These are phyloP conservation scores for Xylariomycetidae sp. DNA, from an alignment of 2,329 filamentous ascomycete species.

Conservation along the genomic window DNA sequence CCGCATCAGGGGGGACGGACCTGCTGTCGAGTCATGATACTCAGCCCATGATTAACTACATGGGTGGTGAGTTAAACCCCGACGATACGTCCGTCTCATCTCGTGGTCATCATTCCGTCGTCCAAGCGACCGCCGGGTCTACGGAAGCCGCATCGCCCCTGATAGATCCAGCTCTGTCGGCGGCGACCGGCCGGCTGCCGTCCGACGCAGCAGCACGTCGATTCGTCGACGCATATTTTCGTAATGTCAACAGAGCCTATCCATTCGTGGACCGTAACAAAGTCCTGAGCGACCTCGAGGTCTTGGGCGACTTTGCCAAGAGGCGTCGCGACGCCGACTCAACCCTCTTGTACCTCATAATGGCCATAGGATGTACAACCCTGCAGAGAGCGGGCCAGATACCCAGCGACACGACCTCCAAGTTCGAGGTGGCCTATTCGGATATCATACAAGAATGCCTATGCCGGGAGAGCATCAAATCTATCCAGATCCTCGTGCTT, in stretches of 20 bases:
- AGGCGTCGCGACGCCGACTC: slow-evolving; percentile 24
- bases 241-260: slow-evolving; percentile 40
- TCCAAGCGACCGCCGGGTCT: neutral
- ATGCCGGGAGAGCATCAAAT: slow-evolving; percentile 29
- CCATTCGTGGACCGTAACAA: slow-evolving; percentile 37
- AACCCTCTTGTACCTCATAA: slow-evolving; percentile 37
- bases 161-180: neutral
- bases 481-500: slow-evolving; percentile 36
- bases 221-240: slow-evolving; percentile 41
- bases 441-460: slow-evolving; percentile 38
- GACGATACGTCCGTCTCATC: slow-evolving; percentile 3
- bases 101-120: slow-evolving; percentile 1
- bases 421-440: slow-evolving; percentile 33
- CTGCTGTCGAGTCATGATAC: neutral
- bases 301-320: slow-evolving; percentile 17
- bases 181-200: slow-evolving; percentile 9
- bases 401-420: slow-evolving; percentile 24
- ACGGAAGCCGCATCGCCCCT: neutral
- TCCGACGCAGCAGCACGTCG: slow-evolving; percentile 23
- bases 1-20: neutral
- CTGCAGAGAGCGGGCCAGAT: slow-evolving; percentile 38
- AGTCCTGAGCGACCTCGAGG: slow-evolving; percentile 30
- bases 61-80: slow-evolving; percentile 1
- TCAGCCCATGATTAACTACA: slow-evolving; percentile 1
- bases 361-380: slow-evolving; percentile 42